Evolutionary conservation across 176 grass and related monocot species (phyloP).

Genomic region (Luzula sylvatica): DNA sequence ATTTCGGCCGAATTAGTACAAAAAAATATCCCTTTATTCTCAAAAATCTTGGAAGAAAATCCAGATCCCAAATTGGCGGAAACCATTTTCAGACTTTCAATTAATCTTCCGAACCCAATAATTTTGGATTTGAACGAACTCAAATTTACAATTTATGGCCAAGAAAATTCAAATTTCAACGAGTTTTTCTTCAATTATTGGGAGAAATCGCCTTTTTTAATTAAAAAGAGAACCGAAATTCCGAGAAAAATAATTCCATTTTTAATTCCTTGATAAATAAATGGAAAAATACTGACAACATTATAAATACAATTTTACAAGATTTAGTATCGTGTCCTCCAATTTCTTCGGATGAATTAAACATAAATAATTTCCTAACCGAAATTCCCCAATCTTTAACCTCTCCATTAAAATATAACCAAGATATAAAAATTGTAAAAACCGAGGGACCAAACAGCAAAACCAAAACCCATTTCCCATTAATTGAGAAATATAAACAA

Average conservation of each 20-base stretch:
- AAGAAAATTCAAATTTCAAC: constrained; percentile 21
- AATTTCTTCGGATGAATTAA: constrained; percentile 61
- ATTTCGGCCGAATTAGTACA: constrained; percentile 26
- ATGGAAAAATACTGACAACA: constrained; percentile 27
- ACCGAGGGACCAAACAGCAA: constrained; percentile 17
- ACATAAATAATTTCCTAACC: constrained; percentile 48
- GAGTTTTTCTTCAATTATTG: constrained; percentile 51
- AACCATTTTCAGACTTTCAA: constrained; percentile 81
- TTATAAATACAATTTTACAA: constrained; percentile 42
- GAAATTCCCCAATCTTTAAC: constrained; percentile 37
- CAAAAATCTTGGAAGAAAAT: constrained; percentile 32
- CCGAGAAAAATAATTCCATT: constrained; percentile 23
- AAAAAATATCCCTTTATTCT: constrained; percentile 26
- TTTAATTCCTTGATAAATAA: constrained; percentile 30
- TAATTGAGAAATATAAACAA: neutral
- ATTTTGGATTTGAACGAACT: constrained; percentile 23
- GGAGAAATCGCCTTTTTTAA: constrained; percentile 46
- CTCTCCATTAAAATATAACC: constrained; percentile 35
- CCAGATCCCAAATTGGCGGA: constrained; percentile 35
- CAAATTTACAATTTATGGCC: constrained; percentile 38
- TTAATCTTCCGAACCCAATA: constrained; percentile 20
- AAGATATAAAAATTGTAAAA: constrained; percentile 69
- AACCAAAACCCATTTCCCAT: constrained; percentile 7
- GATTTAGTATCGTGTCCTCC: constrained; percentile 56
- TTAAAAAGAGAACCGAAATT: constrained; percentile 26